Evolutionary conservation across 257 asterid genomes (phyloP), one percentile per base, ranked within the genome.

Genomic region (Agastache rugosa): DNA sequence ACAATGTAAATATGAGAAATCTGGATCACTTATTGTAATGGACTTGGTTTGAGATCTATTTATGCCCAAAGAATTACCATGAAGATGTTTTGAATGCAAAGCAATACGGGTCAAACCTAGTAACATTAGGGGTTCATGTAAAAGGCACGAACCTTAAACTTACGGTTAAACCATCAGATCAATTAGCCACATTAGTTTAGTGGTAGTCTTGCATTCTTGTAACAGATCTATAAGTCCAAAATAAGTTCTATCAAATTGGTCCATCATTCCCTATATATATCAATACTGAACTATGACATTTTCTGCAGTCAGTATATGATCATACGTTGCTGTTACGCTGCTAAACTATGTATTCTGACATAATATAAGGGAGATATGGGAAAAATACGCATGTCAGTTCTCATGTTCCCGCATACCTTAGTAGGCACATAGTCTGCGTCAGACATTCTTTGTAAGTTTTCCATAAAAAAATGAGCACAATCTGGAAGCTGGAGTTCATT

Each of bases 401-500:
- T 41, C 73, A 29, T 58, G 60, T 61, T 34, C 50, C 22, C 53
- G 11, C 78, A 64, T 85, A 90, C 99, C 98, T 95, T 95, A 60
- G 97, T 89, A 56, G 99, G 99, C 75, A 87, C 78, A 81, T 95
- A 95, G 78, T 86, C 84, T 47, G 77, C 62, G 72, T 92, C 96
- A 64, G 96, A 88, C 63, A 95, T 68, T 82, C 98, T 89, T 48
- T 82, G 84, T 82, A 95, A 83, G 76, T 89, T 95, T 83, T 92
- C 97, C 98, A 95, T 95, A 80, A 92, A 92, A 80, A 89, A 95
- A 72, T 82, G 85, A 63, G 97, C 90, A 77, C 99, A 92, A 74
- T 90, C 99, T 23, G 99, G 99, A 82, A 95, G 93, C 75, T 95
- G 98, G 81, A 95, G 93, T 81, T 90, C 97, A 79, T 87, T 89